phyloP scores from a whole-genome alignment of 1,139 yeast species.

The Debaryomycetaceae sp. region DNA sequence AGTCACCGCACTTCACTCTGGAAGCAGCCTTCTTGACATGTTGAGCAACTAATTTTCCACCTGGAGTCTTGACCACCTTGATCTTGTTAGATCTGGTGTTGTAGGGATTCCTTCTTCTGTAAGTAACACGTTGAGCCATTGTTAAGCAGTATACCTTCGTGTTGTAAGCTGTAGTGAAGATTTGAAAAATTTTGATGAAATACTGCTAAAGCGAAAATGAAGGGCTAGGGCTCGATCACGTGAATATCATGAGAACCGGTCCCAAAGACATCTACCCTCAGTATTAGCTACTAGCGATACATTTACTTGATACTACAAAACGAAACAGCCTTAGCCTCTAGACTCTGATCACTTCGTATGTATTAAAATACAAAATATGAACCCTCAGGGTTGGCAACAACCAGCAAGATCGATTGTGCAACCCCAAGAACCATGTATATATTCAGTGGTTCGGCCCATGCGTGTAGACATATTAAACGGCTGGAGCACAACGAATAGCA shows the following conservation, averaged over 20 bases:
- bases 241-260: background rate
- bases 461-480: background rate
- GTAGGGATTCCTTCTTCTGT: constrained; percentile 61
- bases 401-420: constrained; percentile 1
- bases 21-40: constrained; percentile 94
- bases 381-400: background rate
- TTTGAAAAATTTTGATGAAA: background rate
- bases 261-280: background rate
- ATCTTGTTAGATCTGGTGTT: constrained; percentile 99
- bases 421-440: constrained; percentile 5
- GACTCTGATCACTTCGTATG: constrained; percentile 5
- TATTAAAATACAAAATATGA: constrained; percentile 6
- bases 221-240: too few relatives aligned
- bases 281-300: background rate
- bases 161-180: background rate
- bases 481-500: constrained; percentile 2
- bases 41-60: constrained; percentile 97
- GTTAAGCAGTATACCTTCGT: background rate
- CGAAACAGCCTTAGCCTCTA: background rate
- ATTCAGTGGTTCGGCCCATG: constrained; percentile 2
- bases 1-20: constrained; percentile 99
- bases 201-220: too few relatives aligned
- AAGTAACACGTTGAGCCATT: constrained; percentile 54
- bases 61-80: constrained; percentile 99
- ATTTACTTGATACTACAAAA: background rate